Evolutionary conservation across 106 monocot species (phyloP), one percentile per base, ranked within the genome.

Genomic region (Dioscorea dumetorum): DNA sequence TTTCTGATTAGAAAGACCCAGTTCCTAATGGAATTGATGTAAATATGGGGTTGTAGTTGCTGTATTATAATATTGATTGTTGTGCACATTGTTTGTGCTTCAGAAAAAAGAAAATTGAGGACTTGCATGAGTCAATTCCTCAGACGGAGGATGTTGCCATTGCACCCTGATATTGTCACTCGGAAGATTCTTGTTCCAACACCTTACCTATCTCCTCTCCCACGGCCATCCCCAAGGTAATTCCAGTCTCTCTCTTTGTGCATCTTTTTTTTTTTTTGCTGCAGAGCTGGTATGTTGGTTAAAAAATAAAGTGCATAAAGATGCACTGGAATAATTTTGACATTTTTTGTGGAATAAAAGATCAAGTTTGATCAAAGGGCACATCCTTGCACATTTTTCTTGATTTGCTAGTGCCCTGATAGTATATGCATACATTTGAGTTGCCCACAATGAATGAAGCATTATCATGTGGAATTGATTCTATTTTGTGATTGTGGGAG

Each of bases 81-180:
- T 41, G 41, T 41, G 6, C 10, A 6, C 41, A 41, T 41, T 41
- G 41, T 41, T 41, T 41, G 41, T 41, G 41, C 41, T 41, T 41
- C 10, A 41, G 41, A 41, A 0, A 54, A 5, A 54, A 54, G 54
- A 54, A 19, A 54, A 19, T 2, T 5, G 54, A 19, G 22, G 59
- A 19, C 5, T 18, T 23, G 4, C 22, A 59, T 59, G 59, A 20
- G n/a, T 23, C 22, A 2, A 61, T 62, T 69, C 22, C 34, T 69
- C 76, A 33, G 58, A 22, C 53, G 41, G 62, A 51, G 48, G 15
- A 74, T 76, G 76, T 22, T 70, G 24, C 75, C 60, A 14, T 56
- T 24, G 17, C 52, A 9, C 41, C 6, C 61, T 14, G n/a, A 31
- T 35, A 22, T 6, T 31, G 11, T 67, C 67, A n/a, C 51, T 51